Base-by-base conservation (phyloP, 768 basidiomycete species). In the Aureoboletus auriporus region DNA sequence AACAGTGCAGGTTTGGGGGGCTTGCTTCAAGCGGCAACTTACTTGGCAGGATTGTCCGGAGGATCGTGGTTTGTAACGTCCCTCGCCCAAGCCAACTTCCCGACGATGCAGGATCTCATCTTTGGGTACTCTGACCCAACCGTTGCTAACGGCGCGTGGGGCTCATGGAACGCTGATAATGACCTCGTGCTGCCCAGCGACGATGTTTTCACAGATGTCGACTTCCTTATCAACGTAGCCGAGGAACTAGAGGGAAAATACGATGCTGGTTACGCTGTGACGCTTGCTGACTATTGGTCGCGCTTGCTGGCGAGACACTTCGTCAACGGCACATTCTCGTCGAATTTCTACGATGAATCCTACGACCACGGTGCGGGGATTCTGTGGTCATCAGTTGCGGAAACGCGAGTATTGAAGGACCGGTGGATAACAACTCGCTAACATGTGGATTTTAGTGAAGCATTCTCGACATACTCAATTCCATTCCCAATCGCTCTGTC, bases 11-110 rank as follows among this genome's bases (percentile, higher is more conserved):
- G 78, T 1, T 64, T 67, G 1, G 79, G 78, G 0, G 79, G 79
- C 0, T 65, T 83, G 14, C 65, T 81, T 34, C 82, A 82, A 57
- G 61, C 75, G 3, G 70, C 79, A 5, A 71, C 72, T 1, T 83
- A 83, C 59, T 56, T 79, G 13, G 44, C 78, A 1, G 83, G 78
- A 1, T 63, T 84, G 10, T 77, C 76, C 0, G 77, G 76, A 2
- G 70, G 70, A 2, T 62, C 68, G 0, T 72, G 71, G 71, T 40
- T 72, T 5, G 28, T 70, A 29, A 69, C 70, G 12, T 75, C 73
- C 4, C 66, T 76, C 34, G 61, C 61, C 1, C 68, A 75, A 44
- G 68, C 71, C 48, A 67, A 71, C 59, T 69, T 75, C 36, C 69
- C 71, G 6, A 65, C 61, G 10, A 63, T 73, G 0, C 67, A 71